Evolutionary conservation across 2,329 filamentous ascomycete species (phyloP).

Genomic region (Diaporthe humulicola): DNA sequence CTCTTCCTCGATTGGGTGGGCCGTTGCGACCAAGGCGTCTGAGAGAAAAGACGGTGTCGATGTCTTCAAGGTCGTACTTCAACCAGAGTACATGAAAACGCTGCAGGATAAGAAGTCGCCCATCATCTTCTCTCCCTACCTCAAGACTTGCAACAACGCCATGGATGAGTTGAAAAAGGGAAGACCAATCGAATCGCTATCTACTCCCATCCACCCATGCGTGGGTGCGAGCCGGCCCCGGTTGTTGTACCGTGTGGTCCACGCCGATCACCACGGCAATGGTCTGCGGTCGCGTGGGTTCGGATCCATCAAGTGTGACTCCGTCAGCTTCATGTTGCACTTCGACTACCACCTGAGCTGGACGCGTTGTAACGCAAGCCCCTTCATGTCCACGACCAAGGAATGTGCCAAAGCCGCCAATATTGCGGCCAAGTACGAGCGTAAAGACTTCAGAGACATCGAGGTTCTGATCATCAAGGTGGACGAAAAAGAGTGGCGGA

Average conservation of each 20-base stretch:
- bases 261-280: background rate
- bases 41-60: background rate
- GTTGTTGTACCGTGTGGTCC: background rate
- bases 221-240: background rate
- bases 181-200: background rate
- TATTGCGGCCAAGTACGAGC: background rate
- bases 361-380: conserved; percentile 7
- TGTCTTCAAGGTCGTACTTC: background rate
- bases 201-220: background rate
- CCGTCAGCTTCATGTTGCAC: background rate
- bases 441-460: background rate
- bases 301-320: background rate
- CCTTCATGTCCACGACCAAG: conserved; percentile 18
- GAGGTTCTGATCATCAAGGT: conserved; percentile 1
- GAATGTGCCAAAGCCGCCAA: background rate
- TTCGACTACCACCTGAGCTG: background rate
- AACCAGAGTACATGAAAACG: background rate
- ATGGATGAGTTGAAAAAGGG: background rate
- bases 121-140: background rate
- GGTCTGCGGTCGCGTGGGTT: background rate
- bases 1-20: background rate
- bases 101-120: background rate
- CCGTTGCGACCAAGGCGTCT: background rate
- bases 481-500: background rate
- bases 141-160: background rate